Evolutionary conservation across 495 filamentous ascomycete genomes (phyloP).

Genomic region (Venustampulla echinocandica): DNA sequence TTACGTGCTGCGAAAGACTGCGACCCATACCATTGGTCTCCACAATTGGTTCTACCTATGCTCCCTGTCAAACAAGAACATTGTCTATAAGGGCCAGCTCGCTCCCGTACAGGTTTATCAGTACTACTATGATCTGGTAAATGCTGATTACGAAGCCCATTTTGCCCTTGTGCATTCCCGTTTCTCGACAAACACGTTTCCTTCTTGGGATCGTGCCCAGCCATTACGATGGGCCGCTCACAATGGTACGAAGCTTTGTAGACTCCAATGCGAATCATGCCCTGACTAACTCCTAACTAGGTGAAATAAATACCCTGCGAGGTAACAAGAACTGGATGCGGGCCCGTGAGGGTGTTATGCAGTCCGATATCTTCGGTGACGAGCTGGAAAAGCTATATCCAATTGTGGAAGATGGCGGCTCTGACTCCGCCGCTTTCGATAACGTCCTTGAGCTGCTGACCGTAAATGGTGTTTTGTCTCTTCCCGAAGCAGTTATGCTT

Average conservation of each 20-base stretch:
- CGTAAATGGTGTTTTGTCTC: conserved; percentile 93
- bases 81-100: conserved; percentile 98
- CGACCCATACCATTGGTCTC: conserved; percentile 86
- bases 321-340: conserved; percentile 99
- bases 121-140: conserved; percentile 96
- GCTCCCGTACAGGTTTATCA: conserved; percentile 97
- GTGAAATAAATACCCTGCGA: conserved; percentile 93
- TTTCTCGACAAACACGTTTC: conserved; percentile 99
- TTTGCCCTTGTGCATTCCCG: conserved; percentile 97
- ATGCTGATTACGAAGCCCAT: conserved; percentile 94
- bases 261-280: conserved; percentile 1
- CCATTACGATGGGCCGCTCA: conserved; percentile 96
- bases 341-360: conserved; percentile 91
- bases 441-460: conserved; percentile 93
- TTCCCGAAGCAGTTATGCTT: conserved; percentile 97
- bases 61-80: conserved; percentile 96
- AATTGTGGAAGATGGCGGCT: conserved; percentile 94
- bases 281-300: conserved; percentile 36
- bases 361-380: conserved; percentile 85
- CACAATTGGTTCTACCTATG: conserved; percentile 99
- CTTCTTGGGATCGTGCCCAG: conserved; percentile 97
- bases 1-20: conserved; percentile 89
- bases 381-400: conserved; percentile 89
- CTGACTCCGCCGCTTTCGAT: conserved; percentile 96
- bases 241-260: conserved; percentile 56